These are phyloP conservation scores for Leishmania martiniquensis DNA, from an alignment of 208 protist genomes.

Conservation along the genomic window DNA sequence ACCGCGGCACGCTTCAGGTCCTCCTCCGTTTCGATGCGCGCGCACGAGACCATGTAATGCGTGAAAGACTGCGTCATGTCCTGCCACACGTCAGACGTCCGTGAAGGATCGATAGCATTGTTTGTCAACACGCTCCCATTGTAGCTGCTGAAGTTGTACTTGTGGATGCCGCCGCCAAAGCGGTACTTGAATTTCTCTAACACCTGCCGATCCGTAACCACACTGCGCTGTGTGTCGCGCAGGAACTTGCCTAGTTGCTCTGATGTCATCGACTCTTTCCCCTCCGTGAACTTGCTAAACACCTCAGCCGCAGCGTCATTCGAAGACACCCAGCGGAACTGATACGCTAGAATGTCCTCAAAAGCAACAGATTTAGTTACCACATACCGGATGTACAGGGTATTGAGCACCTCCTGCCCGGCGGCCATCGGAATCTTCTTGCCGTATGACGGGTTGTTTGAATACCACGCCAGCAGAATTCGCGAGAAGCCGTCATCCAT, in stretches of 20 bases:
- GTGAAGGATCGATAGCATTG: conserved; percentile 75
- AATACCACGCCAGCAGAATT: conserved; percentile 76
- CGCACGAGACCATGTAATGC: conserved; percentile 72
- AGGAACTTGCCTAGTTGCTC: conserved; percentile 85
- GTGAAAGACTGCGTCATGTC: conserved; percentile 92
- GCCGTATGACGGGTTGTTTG: conserved; percentile 55
- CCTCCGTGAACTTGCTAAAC: conserved; percentile 73
- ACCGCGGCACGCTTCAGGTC: conserved; percentile 61
- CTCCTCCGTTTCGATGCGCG: conserved; percentile 64
- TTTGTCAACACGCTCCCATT: conserved; percentile 82
- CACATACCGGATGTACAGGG: conserved; percentile 65
- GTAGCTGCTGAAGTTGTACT: conserved; percentile 89
- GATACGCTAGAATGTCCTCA: conserved; percentile 62
- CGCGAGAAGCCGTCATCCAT: conserved; percentile 88
- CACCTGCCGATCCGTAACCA: conserved; percentile 75
- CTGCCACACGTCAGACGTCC: conserved; percentile 83
- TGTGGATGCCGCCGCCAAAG: conserved; percentile 83
- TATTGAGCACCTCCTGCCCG: conserved; percentile 56
- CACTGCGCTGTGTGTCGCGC: conserved; percentile 66
- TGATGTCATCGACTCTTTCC: conserved; percentile 63
- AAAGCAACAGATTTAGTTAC: conserved; percentile 49
- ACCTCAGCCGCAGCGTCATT: conserved; percentile 75
- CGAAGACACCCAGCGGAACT: conserved; percentile 66
- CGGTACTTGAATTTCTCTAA: conserved; percentile 88
- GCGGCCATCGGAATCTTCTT: conserved; percentile 44